Evolutionary conservation across 2,329 filamentous ascomycete species (phyloP).

Genomic region (Xylariaceae sp.): DNA sequence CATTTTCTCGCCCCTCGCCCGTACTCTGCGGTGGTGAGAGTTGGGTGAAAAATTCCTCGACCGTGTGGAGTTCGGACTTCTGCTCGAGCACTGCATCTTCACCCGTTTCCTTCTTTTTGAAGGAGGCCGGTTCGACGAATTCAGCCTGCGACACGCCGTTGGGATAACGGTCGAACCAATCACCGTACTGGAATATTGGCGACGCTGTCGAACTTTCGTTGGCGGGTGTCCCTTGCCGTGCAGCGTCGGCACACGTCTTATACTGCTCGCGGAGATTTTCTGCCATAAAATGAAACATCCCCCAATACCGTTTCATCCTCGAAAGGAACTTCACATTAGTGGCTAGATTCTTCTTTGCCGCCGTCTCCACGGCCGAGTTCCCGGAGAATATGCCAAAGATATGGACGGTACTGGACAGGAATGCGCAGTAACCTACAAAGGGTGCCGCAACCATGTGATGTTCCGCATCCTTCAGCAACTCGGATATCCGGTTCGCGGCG

Average conservation of each 20-base stretch:
- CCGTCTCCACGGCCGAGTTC: slow-evolving; percentile 72
- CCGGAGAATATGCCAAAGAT: slow-evolving; percentile 90
- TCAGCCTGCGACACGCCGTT: slow-evolving; percentile 85
- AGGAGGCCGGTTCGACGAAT: slow-evolving; percentile 73
- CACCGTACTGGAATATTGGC: slow-evolving; percentile 88
- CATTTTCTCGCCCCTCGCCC: slow-evolving; percentile 45
- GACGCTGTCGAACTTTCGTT: slow-evolving; percentile 53
- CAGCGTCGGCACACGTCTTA: slow-evolving; percentile 80
- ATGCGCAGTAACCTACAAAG: slow-evolving; percentile 93
- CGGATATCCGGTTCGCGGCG: slow-evolving; percentile 85
- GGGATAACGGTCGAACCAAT: slow-evolving; percentile 96
- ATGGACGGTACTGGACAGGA: slow-evolving; percentile 91
- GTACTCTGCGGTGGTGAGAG: slow-evolving; percentile 66
- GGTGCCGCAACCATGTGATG: slow-evolving; percentile 83
- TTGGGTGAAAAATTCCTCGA: slow-evolving; percentile 90
- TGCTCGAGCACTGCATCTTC: slow-evolving; percentile 90
- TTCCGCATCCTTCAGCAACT: slow-evolving; percentile 78
- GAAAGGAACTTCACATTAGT: slow-evolving; percentile 88
- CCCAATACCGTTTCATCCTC: slow-evolving; percentile 98
- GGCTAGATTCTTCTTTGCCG: slow-evolving; percentile 80
- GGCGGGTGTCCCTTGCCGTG: slow-evolving; percentile 63
- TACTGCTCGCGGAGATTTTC: slow-evolving; percentile 92
- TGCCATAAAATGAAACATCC: slow-evolving; percentile 96
- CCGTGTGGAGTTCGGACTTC: slow-evolving; percentile 86
- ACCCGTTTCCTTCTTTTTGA: slow-evolving; percentile 72